A percentile compares a stretch with the other conserved stretches of the same genome.
phyloP scores from a whole-genome alignment of 2,329 filamentous ascomycete genomes.

The Sarocladiaceae sp. region DNA sequence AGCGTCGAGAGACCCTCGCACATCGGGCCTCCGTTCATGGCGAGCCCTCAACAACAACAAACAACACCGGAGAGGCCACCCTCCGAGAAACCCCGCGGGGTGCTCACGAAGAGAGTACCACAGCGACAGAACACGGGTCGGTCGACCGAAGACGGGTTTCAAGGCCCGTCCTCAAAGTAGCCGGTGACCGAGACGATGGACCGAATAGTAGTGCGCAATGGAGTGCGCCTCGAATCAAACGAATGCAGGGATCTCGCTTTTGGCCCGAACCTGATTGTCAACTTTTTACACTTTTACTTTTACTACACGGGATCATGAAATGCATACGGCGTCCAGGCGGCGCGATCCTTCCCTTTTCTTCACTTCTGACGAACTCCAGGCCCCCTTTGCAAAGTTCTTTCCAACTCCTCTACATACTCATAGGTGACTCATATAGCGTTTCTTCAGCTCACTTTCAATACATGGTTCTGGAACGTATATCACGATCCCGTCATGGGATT shows the following conservation, averaged over 20 bases:
- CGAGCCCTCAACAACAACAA: not conserved
- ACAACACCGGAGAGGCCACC: slow-evolving; percentile 21
- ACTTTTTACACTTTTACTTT: not conserved
- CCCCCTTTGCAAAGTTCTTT: no score
- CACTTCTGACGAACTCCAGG: not conserved
- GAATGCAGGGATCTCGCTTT: not conserved
- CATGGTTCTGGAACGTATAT: no score
- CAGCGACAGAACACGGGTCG: slow-evolving; percentile 11
- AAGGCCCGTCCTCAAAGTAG: not conserved
- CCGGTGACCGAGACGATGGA: no score
- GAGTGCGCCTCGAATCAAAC: not conserved
- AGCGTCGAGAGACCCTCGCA: slow-evolving; percentile 8
- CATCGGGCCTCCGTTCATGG: not conserved
- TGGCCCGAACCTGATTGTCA: not conserved
- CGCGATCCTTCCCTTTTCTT: not conserved
- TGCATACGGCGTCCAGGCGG: slow-evolving; percentile 4
- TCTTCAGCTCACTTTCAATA: not conserved
- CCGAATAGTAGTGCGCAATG: no score
- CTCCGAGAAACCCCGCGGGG: slow-evolving; percentile 21
- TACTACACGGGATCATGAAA: not conserved
- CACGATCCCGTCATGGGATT: no score
- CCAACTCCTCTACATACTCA: not conserved
- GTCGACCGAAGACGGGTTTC: not conserved
- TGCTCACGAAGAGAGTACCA: slow-evolving; percentile 34
- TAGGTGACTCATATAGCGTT: not conserved